Base-by-base conservation (phyloP, 1,139 yeast species). In the Suhomyces guaymorum region DNA sequence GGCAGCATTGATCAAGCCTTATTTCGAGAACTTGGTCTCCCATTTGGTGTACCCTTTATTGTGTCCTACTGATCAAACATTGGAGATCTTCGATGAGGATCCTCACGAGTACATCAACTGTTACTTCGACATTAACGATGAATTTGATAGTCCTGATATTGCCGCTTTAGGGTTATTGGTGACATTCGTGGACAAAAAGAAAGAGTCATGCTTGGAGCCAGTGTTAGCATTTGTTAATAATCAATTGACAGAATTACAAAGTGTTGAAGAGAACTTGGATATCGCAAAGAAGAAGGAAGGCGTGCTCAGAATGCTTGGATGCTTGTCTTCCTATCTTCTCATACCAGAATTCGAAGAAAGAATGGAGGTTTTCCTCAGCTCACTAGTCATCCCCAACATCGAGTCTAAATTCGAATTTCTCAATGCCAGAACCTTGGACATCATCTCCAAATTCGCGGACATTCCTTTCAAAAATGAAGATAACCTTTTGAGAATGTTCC, bases 21-120 rank as follows among this genome's bases (percentile, higher is more conserved):
- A 83, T 56, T 73, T 79, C 37, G 78, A 77, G 35, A 72, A 74
- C 11, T 62, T 92, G 31, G 67, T 90, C 16, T 66, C 82, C 11
- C 89, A 82, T 48, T 80, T 92, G 42, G 72, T 90, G 9, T 89
- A 75, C 61, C 97, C 97, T 4, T 60, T 88, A 32, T 63, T 92
- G 33, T 75, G 86, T 44, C 90, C 95, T 8, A 71, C 75, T 14
- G 85, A 84, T 41, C 77, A 74, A 9, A 78, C 78, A 16, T 65
- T 89, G 41, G 95, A 87, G 44, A 62, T 78, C 22, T 90, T 86
- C 62, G 96, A 89, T 43, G 78, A 75, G 42, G 97, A 92, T 53
- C 97, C 97, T 5, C 85, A 79, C 39, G 97, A 90, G 57, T 92
- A 89, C 55, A 85, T 92, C 44, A 90, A 86, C 58, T 73, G 83